These are phyloP conservation scores for Ceratocystis destructans DNA, from an alignment of 2,329 filamentous ascomycete genomes.

Conservation along the genomic window DNA sequence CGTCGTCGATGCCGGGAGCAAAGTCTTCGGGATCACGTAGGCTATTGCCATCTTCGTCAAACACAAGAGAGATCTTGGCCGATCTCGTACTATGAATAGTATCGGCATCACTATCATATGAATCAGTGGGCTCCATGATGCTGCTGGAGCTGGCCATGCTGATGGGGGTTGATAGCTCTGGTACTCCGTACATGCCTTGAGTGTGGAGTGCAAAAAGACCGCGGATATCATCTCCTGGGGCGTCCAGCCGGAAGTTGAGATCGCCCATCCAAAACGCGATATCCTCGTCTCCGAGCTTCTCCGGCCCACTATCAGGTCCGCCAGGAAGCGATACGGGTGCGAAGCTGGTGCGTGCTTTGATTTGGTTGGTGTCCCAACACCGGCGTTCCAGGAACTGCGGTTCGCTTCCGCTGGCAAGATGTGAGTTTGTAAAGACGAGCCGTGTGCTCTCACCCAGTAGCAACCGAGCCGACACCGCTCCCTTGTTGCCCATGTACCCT, in stretches of 20 bases:
- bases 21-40: slow-evolving; percentile 55
- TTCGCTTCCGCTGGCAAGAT: slow-evolving; percentile 78
- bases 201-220: slow-evolving; percentile 72
- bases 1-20: slow-evolving; percentile 51
- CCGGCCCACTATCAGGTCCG: slow-evolving; percentile 49
- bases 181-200: slow-evolving; percentile 56
- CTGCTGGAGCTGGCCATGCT: slow-evolving; percentile 25
- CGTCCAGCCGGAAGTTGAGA: slow-evolving; percentile 83
- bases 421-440: slow-evolving; percentile 80
- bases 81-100: slow-evolving; percentile 15
- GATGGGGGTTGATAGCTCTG: slow-evolving; percentile 21
- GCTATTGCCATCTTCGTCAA: slow-evolving; percentile 10
- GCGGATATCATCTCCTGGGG: slow-evolving; percentile 79
- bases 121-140: slow-evolving; percentile 19
- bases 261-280: slow-evolving; percentile 95
- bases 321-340: slow-evolving; percentile 55
- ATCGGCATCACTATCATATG: slow-evolving; percentile 20
- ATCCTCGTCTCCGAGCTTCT: slow-evolving; percentile 75
- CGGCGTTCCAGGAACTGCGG: slow-evolving; percentile 63
- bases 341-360: slow-evolving; percentile 63
- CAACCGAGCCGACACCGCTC: slow-evolving; percentile 67
- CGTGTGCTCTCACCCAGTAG: slow-evolving; percentile 81
- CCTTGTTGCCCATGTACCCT: slow-evolving; percentile 94
- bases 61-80: slow-evolving; percentile 12
- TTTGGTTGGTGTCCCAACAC: slow-evolving; percentile 79